A percentile compares a stretch with the other conserved stretches of the same genome.
These are phyloP conservation scores for Pleomassaria siparia DNA, from an alignment of 2,329 filamentous ascomycete species.

Conservation along the genomic window DNA sequence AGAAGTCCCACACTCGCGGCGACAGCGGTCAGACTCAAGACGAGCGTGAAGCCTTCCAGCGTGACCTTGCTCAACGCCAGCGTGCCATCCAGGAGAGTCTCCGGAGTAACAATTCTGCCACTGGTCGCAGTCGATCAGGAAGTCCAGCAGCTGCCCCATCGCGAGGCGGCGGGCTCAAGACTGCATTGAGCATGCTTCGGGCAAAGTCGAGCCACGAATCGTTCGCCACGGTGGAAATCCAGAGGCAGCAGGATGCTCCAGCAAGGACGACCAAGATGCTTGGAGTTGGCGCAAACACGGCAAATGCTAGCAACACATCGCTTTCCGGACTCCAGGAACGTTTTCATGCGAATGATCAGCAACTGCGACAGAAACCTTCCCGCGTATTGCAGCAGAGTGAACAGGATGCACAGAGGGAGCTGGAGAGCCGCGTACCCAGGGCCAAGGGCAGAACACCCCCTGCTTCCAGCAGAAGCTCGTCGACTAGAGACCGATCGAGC, in stretches of 20 bases:
- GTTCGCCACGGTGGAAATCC: slow-evolving; percentile 51
- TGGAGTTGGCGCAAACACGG: slow-evolving; percentile 52
- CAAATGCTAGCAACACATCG: slow-evolving; percentile 42
- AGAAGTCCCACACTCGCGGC: slow-evolving; percentile 50
- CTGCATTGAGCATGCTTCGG: slow-evolving; percentile 64
- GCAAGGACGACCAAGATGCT: slow-evolving; percentile 64
- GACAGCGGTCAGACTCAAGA: slow-evolving; percentile 55
- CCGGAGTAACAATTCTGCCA: slow-evolving; percentile 53
- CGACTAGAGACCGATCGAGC: slow-evolving; percentile 55
- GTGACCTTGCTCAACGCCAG: slow-evolving; percentile 70
- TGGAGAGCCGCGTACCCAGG: slow-evolving; percentile 27
- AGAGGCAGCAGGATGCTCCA: slow-evolving; percentile 43
- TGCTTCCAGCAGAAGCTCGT: slow-evolving; percentile 42
- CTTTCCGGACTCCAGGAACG: slow-evolving; percentile 20
- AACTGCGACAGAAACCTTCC: slow-evolving; percentile 34
- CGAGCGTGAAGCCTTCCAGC: slow-evolving; percentile 71
- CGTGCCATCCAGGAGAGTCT: slow-evolving; percentile 72
- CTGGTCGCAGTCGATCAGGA: slow-evolving; percentile 56
- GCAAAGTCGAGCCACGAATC: slow-evolving; percentile 70
- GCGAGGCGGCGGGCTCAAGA: slow-evolving; percentile 50
- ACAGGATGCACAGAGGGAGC: slow-evolving; percentile 37
- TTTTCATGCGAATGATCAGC: slow-evolving; percentile 24
- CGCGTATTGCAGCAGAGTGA: slow-evolving; percentile 38
- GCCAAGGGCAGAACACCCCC: slow-evolving; percentile 41
- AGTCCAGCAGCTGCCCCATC: slow-evolving; percentile 37